Evolutionary conservation across 2,329 filamentous ascomycete genomes (phyloP).

Genomic region (Decorospora gaudefroyi): DNA sequence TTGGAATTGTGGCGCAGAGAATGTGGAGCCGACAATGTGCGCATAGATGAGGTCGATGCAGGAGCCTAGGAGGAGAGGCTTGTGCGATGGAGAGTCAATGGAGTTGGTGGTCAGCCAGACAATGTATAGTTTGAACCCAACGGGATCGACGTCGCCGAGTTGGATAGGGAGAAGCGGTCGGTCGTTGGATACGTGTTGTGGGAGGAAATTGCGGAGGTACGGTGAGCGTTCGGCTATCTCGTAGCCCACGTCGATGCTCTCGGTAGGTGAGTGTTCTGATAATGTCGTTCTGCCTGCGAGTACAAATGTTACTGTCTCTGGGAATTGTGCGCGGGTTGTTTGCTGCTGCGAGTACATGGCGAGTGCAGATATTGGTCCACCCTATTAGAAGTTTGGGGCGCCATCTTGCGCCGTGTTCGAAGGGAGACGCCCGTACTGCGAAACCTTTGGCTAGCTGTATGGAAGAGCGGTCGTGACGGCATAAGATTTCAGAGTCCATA

Average conservation of each 20-base stretch:
- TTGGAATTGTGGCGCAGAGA: constrained; percentile 18
- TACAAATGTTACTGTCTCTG: constrained; percentile 10
- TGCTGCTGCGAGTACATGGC: not conserved
- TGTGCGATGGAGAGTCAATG: not conserved
- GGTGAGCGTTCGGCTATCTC: constrained; percentile 9
- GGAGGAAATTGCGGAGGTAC: constrained; percentile 12
- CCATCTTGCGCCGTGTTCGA: not conserved
- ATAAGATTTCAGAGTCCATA: no score
- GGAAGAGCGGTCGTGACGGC: not conserved
- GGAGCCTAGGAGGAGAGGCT: constrained; percentile 3
- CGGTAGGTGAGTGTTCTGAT: constrained; percentile 10
- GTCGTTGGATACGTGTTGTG: not conserved
- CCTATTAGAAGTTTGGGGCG: not conserved
- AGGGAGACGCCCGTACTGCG: not conserved
- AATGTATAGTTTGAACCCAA: constrained; percentile 21
- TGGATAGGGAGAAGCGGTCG: not conserved
- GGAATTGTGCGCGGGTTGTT: not conserved
- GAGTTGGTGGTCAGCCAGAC: constrained; percentile 13
- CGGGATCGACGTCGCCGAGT: constrained; percentile 13
- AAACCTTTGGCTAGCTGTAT: rapidly evolving
- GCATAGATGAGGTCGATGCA: constrained; percentile 24
- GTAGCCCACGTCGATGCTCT: constrained; percentile 6
- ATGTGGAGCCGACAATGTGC: constrained; percentile 20
- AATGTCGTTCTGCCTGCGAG: constrained; percentile 15
- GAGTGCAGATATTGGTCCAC: not conserved